Evolutionary conservation across 1,284 basidiomycete genomes (phyloP).

Genomic region (Polyporus tsugae): DNA sequence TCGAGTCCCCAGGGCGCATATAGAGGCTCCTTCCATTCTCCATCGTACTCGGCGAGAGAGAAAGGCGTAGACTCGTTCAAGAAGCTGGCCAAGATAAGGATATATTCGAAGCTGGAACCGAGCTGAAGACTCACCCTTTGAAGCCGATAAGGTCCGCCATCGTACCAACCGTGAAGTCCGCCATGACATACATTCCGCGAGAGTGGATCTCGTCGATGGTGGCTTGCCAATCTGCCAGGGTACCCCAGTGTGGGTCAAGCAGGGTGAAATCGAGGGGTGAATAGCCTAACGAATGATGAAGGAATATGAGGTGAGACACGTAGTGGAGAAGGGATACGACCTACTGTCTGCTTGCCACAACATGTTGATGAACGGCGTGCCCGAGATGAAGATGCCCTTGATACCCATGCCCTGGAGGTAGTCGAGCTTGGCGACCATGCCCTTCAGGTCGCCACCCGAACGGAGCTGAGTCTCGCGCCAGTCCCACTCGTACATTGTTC

Average conservation of each 20-base stretch:
- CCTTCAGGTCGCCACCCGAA: slow-evolving; percentile 86
- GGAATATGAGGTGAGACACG: neutral
- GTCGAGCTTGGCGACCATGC: slow-evolving; percentile 78
- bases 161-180: slow-evolving; percentile 92
- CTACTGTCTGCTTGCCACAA: slow-evolving; percentile 93
- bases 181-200: slow-evolving; percentile 89
- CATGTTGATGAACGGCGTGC: slow-evolving; percentile 93
- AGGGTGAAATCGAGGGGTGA: slow-evolving; percentile 91
- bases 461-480: slow-evolving; percentile 89
- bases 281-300: slow-evolving; percentile 67
- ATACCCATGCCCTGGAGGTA: slow-evolving; percentile 91
- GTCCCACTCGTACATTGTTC: slow-evolving; percentile 82
- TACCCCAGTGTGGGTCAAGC: slow-evolving; percentile 92
- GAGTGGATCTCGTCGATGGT: slow-evolving; percentile 81
- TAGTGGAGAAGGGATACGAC: slow-evolving; percentile 42
- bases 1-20: slow-evolving; percentile 88
- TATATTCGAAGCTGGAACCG: neutral
- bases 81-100: slow-evolving; percentile 53
- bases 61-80: slow-evolving; percentile 86
- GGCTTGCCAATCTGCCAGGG: slow-evolving; percentile 77
- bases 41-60: slow-evolving; percentile 74
- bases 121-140: slow-evolving; percentile 61
- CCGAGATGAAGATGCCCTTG: slow-evolving; percentile 86
- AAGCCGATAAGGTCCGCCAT: slow-evolving; percentile 90
- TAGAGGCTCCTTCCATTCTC: slow-evolving; percentile 78